These are phyloP conservation scores for Fusarium austroafricanum DNA, from an alignment of 2,329 filamentous ascomycete species.

Conservation along the genomic window DNA sequence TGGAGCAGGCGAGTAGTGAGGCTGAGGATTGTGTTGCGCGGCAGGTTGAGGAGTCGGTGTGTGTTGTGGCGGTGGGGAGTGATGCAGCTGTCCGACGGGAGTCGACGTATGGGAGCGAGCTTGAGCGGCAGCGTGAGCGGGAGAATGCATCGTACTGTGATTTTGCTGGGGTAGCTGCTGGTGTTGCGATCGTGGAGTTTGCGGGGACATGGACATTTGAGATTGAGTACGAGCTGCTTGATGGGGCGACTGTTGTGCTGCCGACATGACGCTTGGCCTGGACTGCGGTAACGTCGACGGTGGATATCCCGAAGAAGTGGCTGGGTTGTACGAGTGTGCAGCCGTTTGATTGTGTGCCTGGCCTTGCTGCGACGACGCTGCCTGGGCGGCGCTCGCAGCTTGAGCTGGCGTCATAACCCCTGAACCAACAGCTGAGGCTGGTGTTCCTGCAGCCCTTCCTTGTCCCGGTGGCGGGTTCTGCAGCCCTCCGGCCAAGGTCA, in stretches of 20 bases:
- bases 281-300: constrained; percentile 46
- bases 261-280: constrained; percentile 42
- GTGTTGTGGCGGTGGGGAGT: constrained; percentile 41
- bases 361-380: constrained; percentile 39
- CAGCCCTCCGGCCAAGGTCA: constrained; percentile 65
- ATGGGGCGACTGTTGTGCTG: constrained; percentile 47
- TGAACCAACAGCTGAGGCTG: constrained; percentile 43
- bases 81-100: constrained; percentile 43
- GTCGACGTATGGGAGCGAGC: constrained; percentile 44
- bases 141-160: constrained; percentile 40
- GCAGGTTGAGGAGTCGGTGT: constrained; percentile 41
- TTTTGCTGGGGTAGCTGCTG: constrained; percentile 34
- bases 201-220: constrained; percentile 48
- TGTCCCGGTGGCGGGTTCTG: constrained; percentile 56
- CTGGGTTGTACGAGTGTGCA: constrained; percentile 29
- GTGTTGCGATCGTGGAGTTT: constrained; percentile 44
- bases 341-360: constrained; percentile 31
- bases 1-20: constrained; percentile 26
- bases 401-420: constrained; percentile 52
- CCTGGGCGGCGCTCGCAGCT: constrained; percentile 48
- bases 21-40: constrained; percentile 27
- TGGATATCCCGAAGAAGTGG: constrained; percentile 43
- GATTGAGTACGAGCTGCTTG: constrained; percentile 42
- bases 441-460: constrained; percentile 40
- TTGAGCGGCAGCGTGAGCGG: constrained; percentile 37